Evolutionary conservation across 2,329 filamentous ascomycete species (phyloP).

Genomic region (Fusarium lateritium): DNA sequence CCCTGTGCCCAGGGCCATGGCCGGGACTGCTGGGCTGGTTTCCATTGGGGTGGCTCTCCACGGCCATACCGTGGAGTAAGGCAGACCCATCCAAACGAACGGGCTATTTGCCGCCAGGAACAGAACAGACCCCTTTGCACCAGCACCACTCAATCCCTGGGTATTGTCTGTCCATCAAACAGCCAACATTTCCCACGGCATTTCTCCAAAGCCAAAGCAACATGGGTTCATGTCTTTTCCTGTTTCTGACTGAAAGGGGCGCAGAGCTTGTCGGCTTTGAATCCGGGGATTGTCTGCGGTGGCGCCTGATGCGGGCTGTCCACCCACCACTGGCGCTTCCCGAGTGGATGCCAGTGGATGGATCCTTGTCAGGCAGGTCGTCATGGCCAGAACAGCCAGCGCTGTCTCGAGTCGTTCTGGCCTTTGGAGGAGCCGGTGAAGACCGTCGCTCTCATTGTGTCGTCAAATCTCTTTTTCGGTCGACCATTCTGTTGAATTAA

Average conservation of each 20-base stretch:
- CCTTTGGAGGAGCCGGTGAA: slow-evolving; percentile 40
- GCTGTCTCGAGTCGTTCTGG: slow-evolving; percentile 46
- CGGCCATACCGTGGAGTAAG: slow-evolving; percentile 30
- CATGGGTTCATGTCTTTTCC: slow-evolving; percentile 31
- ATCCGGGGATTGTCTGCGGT: slow-evolving; percentile 50
- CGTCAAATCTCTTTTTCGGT: slow-evolving; percentile 25
- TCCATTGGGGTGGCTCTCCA: slow-evolving; percentile 25
- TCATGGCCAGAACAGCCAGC: slow-evolving; percentile 50
- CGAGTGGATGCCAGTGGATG: slow-evolving; percentile 49
- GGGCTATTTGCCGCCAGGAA: slow-evolving; percentile 36
- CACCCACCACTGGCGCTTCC: slow-evolving; percentile 51
- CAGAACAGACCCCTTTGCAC: slow-evolving; percentile 15
- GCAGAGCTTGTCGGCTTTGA: slow-evolving; percentile 48
- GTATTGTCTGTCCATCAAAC: background rate
- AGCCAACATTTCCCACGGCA: slow-evolving; percentile 2
- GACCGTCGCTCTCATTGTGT: slow-evolving; percentile 33
- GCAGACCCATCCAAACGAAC: slow-evolving; percentile 37
- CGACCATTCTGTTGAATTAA: slow-evolving; percentile 5
- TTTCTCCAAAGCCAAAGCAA: slow-evolving; percentile 22
- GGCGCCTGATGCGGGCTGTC: slow-evolving; percentile 51
- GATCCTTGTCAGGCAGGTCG: slow-evolving; percentile 50
- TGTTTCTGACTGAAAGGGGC: slow-evolving; percentile 38
- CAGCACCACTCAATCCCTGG: slow-evolving; percentile 10
- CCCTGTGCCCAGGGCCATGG: slow-evolving; percentile 26
- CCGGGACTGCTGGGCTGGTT: slow-evolving; percentile 18